These are phyloP conservation scores for Xylaria sp. DNA, from an alignment of 2,329 filamentous ascomycete genomes.

Conservation along the genomic window DNA sequence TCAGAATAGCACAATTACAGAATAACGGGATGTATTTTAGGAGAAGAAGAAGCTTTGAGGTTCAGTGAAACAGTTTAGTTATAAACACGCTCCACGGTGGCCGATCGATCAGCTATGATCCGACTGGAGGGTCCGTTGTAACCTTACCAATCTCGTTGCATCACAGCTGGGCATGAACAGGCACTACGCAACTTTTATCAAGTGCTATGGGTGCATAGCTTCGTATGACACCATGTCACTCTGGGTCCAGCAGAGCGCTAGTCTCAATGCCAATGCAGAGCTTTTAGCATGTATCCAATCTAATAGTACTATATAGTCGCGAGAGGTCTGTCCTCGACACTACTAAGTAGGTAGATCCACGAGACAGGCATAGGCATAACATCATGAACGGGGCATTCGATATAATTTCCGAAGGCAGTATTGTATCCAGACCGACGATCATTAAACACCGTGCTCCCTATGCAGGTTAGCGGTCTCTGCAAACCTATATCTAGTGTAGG, in stretches of 20 bases:
- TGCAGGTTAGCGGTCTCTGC: slow-evolving; percentile 1
- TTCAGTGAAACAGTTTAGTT: slow-evolving; percentile 17
- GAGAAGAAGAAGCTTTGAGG: background rate
- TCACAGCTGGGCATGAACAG: slow-evolving; percentile 10
- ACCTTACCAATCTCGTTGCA: slow-evolving; percentile 28
- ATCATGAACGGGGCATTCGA: slow-evolving; percentile 28
- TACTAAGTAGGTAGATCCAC: too few species aligned
- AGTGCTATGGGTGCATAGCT: slow-evolving; percentile 19
- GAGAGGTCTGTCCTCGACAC: slow-evolving; percentile 15
- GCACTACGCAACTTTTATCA: slow-evolving; percentile 18
- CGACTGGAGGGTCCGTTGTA: slow-evolving; percentile 19
- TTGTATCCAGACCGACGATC: slow-evolving; percentile 11
- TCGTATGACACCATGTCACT: slow-evolving; percentile 12
- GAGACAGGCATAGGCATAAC: slow-evolving; percentile 24
- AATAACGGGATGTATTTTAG: slow-evolving; percentile 1
- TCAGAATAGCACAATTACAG: background rate
- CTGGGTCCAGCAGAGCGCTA: slow-evolving; percentile 28
- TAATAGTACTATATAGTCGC: too few species aligned
- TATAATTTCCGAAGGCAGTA: slow-evolving; percentile 8
- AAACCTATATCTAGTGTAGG: background rate
- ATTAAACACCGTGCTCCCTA: slow-evolving; percentile 7
- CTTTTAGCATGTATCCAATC: slow-evolving; percentile 34
- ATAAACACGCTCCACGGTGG: slow-evolving; percentile 28
- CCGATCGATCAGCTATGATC: slow-evolving; percentile 20
- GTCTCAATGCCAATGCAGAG: slow-evolving; percentile 37